Base-by-base conservation (phyloP, 176 grass and related monocot genomes). In the Alloteropsis semialata region DNA sequence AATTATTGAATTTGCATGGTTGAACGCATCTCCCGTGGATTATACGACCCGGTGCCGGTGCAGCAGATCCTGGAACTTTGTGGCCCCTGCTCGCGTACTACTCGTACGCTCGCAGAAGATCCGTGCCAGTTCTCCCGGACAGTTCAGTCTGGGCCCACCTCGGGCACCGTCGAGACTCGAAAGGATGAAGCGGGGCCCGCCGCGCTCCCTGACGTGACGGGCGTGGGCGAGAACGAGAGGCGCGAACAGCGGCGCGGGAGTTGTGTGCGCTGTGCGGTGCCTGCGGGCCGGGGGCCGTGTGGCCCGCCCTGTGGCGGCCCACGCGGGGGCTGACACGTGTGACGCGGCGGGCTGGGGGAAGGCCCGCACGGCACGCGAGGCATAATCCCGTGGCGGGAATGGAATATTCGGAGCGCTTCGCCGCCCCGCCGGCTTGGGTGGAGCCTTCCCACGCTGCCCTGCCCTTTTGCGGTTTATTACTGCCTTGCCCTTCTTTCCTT, bases 351-450 rank as follows among this genome's bases (percentile, higher is more conserved):
- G 4, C 4, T 14, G 65, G 29, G 48, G n/a, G 46, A 69, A 17
- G 34, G 15, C 19, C 25, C 53, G 37, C 44, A 82, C 65, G 78
- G 69, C 81, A 84, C 76, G 69, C 78, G 71, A 56, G 82, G 82
- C 48, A 90, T 82, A 55, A 85, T 86, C 83, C 54, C 18, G 18
- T 49, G 78, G 78, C 83, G 65, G 73, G 73, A 90, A 73, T 10
- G 25, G 88, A 89, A 89, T 89, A 89, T 89, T 89, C 78, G 63
- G 67, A 56, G 30, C 18, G 36, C 76, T 6, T 25, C 68, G 56
- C 55, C 18, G 54, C 21, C 6, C 10, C 17, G 58, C 46, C 18
- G 34, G 70, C 37, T 4, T 19, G 45, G 19, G 0, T 0, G n/a
- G n/a, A n/a, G n/a, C n/a, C n/a, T 73, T 44, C 67, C 60, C 4